A percentile compares a stretch with the other conserved stretches of the same genome.
Conservation (phyloP, 345 rosid genomes). For the Salix exigua region DNA sequence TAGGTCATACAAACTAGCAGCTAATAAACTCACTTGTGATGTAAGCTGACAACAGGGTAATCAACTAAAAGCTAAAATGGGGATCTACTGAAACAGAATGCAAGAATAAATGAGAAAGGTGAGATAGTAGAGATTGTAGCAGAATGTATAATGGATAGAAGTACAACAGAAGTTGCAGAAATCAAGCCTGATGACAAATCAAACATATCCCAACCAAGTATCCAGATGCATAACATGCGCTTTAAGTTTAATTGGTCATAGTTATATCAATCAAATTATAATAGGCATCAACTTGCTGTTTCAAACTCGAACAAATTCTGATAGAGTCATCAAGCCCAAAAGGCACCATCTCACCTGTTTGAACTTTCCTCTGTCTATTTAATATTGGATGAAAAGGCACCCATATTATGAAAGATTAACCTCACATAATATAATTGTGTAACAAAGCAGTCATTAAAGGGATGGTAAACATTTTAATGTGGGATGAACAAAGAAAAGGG, state of each 20-base stretch:
- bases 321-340: not conserved
- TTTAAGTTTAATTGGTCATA: not conserved
- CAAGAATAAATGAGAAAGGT: not conserved
- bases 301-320: not conserved
- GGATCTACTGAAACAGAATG: not conserved
- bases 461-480: not conserved
- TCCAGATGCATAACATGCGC: not conserved
- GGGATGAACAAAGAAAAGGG: not conserved
- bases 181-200: not conserved
- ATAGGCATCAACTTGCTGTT: not conserved
- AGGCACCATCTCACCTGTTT: not conserved
- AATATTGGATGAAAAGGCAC: not conserved
- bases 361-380: not conserved
- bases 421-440: not conserved
- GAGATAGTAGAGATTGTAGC: not conserved
- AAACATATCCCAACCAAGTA: not conserved
- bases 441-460: not conserved
- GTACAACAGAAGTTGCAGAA: not conserved
- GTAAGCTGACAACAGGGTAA: not conserved
- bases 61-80: not conserved
- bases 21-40: not conserved
- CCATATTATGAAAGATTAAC: not conserved
- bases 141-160: not conserved
- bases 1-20: not conserved
- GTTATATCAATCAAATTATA: not conserved